These are phyloP conservation scores for Saksenaea vasiformis DNA, from an alignment of 371 early-diverging fungal genomes.

Conservation along the genomic window DNA sequence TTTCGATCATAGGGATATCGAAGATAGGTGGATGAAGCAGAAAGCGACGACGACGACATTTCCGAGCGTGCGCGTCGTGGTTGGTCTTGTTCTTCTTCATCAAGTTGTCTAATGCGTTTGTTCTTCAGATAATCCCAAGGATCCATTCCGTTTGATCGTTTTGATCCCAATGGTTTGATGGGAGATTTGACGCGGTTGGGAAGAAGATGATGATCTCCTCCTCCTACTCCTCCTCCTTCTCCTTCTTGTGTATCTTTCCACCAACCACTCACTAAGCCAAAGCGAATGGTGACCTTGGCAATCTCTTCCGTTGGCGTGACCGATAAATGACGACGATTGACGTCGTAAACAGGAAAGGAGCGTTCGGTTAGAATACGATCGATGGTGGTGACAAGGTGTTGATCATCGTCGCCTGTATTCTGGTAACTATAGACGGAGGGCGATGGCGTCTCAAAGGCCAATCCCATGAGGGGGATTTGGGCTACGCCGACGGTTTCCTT, in stretches of 20 bases:
- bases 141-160: neutral
- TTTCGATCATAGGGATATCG: constrained; percentile 1
- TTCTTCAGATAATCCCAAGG: neutral
- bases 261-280: constrained; percentile 48
- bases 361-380: constrained; percentile 29
- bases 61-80: too few relatives aligned
- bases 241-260: constrained; percentile 25
- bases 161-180: neutral
- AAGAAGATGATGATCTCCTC: too few relatives aligned
- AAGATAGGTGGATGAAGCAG: neutral
- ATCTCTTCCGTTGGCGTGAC: constrained; percentile 25
- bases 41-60: neutral
- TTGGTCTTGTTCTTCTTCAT: neutral
- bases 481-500: constrained; percentile 35
- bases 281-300: constrained; percentile 35
- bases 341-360: constrained; percentile 27
- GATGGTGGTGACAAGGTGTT: neutral
- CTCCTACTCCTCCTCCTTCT: too few relatives aligned
- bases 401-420: neutral
- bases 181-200: neutral
- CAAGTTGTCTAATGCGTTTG: neutral
- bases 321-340: constrained; percentile 13
- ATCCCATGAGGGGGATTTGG: constrained; percentile 23
- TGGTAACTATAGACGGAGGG: neutral
- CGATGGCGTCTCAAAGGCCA: constrained; percentile 20